These are phyloP conservation scores for Globisporangium viniferum DNA, from an alignment of 352 stramenopile species.

Conservation along the genomic window DNA sequence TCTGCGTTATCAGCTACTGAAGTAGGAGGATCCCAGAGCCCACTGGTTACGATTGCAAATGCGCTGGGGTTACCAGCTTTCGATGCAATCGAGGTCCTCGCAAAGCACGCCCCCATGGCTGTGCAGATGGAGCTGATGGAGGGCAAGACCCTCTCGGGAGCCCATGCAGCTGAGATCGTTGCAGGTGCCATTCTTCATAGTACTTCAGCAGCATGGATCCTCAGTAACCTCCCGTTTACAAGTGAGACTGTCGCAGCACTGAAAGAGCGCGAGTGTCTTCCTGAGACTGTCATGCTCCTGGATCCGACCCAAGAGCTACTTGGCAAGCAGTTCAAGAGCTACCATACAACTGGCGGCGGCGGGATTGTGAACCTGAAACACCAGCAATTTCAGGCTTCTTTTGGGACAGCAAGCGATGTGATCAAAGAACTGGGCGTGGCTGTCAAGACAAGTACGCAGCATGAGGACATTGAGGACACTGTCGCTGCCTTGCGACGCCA, in stretches of 20 bases:
- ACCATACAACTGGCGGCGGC: neutral
- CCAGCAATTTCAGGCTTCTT: constrained; percentile 29
- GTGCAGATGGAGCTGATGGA: constrained; percentile 40
- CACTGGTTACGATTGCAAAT: neutral
- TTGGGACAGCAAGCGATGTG: constrained; percentile 16
- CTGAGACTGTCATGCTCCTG: constrained; percentile 48
- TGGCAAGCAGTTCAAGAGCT: constrained; percentile 14
- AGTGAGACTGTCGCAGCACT: constrained; percentile 32
- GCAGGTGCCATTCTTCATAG: constrained; percentile 20
- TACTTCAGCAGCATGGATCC: constrained; percentile 31
- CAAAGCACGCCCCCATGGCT: constrained; percentile 24
- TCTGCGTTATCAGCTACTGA: constrained; percentile 1
- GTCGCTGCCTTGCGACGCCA: constrained; percentile 27
- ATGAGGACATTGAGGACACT: constrained; percentile 22
- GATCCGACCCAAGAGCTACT: constrained; percentile 24
- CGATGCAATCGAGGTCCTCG: constrained; percentile 28
- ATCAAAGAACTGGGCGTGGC: constrained; percentile 6
- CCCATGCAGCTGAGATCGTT: constrained; percentile 22
- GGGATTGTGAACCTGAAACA: constrained; percentile 21
- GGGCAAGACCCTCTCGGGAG: constrained; percentile 26
- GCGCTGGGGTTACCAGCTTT: constrained; percentile 19
- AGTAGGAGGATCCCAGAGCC: neutral
- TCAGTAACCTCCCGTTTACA: constrained; percentile 47
- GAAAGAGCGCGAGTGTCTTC: constrained; percentile 39
- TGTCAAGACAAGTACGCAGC: constrained; percentile 12